Evolutionary conservation across 2,329 filamentous ascomycete species (phyloP), one percentile per base, ranked within the genome.

Genomic region (Capronia epimyces): DNA sequence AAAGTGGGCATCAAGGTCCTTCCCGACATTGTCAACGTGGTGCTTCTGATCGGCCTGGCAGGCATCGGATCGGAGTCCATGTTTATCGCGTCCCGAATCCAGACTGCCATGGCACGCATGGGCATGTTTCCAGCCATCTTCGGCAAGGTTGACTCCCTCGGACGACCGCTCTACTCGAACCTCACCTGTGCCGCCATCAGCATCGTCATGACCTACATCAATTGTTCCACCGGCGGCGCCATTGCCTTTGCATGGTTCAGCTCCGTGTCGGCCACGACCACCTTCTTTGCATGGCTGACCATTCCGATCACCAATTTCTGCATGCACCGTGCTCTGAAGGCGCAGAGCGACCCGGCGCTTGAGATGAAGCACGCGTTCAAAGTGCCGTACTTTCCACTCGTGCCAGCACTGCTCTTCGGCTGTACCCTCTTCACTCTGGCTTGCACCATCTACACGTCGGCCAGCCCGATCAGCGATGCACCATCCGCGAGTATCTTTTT

Each of bases 1-100:
- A 84, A 89, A 55, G 88, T 89, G 1, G 84, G 87, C 8, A 93
- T 96, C 62, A 73, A 80, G 37, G 83, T 84, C 2, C 78, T 95
- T 2, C 88, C 89, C 1, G 89, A 86, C 0, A 78, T 95, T 43
- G 93, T 96, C 85, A 96, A 97, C 68, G 83, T 82, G n/a, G 88
- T 49, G 5, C 24, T 49, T 16, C 95, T 96, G 66, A 81, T 96
- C 65, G 81, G 94, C 55, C 85, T 89, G 16, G 89, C 20, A 72
- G 46, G 34, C 6, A 49, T 49, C 37, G 46, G 46, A 10, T 36
- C 46, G 9, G 46, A 49, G 27, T 49, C 46, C 5, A 25, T 49
- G 39, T 49, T 42, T 20, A 52, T 67, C 25, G 56, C 66, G 1
- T 67, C 65, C 7, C 58, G 64, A 7, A 63, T 65, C 7, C 51